Base-by-base conservation (phyloP, 208 protist species). In the Wallacemonas sp. region DNA sequence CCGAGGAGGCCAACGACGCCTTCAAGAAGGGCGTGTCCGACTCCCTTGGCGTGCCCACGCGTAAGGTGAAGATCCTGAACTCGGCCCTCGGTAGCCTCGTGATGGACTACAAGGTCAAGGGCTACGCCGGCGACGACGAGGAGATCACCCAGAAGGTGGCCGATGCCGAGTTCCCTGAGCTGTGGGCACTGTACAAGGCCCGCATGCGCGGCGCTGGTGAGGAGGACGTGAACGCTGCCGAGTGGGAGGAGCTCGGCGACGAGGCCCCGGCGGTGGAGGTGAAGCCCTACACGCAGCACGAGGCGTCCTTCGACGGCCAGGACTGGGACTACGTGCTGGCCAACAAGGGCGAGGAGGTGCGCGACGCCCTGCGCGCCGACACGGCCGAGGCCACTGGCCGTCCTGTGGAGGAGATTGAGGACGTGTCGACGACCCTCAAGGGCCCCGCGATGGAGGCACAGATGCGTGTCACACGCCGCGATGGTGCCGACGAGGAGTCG, bases 321-420 rank as follows among this genome's bases (percentile, higher is more conserved):
- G 59, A 81, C 65, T 81, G 76, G 76, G 72, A 81, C 33, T 81
- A 81, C 55, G 72, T 77, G 31, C 54, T 74, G 57, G 49, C 57
- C 39, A 61, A 55, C 22, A 74, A 74, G 69, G 22, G 44, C 11
- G 32, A 45, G 14, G 69, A n/a, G 12, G 33, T 74, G 28, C 39
- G 45, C 26, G 62, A 57, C 16, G 62, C 62, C 23, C 54, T 74
- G 31, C 57, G 42, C 61, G 31, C 25, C 16, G 69, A 62, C 4
- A 62, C 69, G 4, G 42, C 57, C 26, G 31, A 23, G 18, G 69
- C 69, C n/a, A 55, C 48, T 32, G 48, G 59, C 46, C 41, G 61
- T 10, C 52, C 63, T 7, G 48, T 33, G 26, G 64, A 72, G 46
- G 61, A 82, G 54, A 65, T 83, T 18, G 33, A 66, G 65, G 61